Evolutionary conservation across 2,329 filamentous ascomycete genomes (phyloP).

Genomic region (Exophiala spinifera): DNA sequence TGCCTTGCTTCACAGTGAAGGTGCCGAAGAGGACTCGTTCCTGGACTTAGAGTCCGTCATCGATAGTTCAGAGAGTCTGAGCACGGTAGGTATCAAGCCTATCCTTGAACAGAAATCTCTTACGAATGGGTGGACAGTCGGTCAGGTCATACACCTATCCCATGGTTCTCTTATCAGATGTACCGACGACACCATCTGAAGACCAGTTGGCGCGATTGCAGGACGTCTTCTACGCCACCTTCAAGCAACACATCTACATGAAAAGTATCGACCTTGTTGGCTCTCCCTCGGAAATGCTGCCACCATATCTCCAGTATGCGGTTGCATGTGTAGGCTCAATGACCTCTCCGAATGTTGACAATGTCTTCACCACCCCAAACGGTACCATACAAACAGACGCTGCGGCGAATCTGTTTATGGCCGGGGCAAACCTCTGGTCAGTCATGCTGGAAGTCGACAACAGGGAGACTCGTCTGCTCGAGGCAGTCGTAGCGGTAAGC

Average conservation of each 20-base stretch:
- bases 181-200: background rate
- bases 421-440: constrained; percentile 4
- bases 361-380: background rate
- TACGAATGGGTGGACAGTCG: background rate
- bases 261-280: constrained; percentile 2
- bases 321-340: constrained; percentile 12
- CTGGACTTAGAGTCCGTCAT: constrained; percentile 7
- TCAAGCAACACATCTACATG: constrained; percentile 14
- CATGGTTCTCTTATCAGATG: constrained; percentile 12
- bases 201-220: constrained; percentile 9
- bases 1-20: constrained; percentile 7
- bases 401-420: constrained; percentile 3
- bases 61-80: constrained; percentile 2
- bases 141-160: constrained; percentile 15
- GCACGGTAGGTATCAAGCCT: background rate
- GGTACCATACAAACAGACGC: constrained; percentile 3
- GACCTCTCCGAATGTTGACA: background rate
- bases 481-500: constrained; percentile 11
- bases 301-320: constrained; percentile 15
- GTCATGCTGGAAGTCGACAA: constrained; percentile 17
- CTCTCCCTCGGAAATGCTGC: background rate
- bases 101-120: background rate
- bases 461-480: constrained; percentile 9
- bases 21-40: constrained; percentile 4
- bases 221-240: constrained; percentile 4